Conservation (phyloP, 2,329 filamentous ascomycete species). For the Cadophora luteo-olivacea region DNA sequence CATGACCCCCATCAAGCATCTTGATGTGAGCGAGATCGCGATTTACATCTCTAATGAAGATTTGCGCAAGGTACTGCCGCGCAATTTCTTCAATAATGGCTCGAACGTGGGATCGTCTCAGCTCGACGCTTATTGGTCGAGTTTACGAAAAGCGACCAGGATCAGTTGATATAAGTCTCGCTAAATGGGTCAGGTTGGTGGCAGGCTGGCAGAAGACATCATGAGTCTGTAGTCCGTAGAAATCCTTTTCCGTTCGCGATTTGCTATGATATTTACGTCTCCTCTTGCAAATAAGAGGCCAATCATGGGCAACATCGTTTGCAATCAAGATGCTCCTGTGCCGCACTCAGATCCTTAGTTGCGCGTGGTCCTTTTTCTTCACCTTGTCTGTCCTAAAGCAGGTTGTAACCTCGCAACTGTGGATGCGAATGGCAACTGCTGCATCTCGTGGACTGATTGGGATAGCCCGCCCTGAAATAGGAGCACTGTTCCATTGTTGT, state of each 20-base stretch:
- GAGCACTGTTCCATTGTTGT: background rate
- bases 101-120: background rate
- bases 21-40: background rate
- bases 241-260: background rate
- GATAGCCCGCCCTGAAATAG: background rate
- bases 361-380: background rate
- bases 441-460: background rate
- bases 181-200: background rate
- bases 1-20: background rate
- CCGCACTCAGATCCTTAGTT: background rate
- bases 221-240: background rate
- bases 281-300: background rate
- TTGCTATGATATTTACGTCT: background rate
- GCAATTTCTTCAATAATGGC: conserved; percentile 13
- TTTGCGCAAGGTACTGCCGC: conserved; percentile 16
- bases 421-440: background rate
- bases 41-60: conserved; percentile 1
- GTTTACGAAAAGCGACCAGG: conserved; percentile 3
- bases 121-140: conserved; percentile 1
- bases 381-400: background rate
- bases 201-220: background rate
- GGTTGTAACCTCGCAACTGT: background rate
- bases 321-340: background rate
- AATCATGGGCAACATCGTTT: background rate
- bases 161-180: background rate